Percentiles rank a stretch among this genome's conserved stretches.
Conservation (phyloP, 257 asterid species). For the Eustoma russellianum region DNA sequence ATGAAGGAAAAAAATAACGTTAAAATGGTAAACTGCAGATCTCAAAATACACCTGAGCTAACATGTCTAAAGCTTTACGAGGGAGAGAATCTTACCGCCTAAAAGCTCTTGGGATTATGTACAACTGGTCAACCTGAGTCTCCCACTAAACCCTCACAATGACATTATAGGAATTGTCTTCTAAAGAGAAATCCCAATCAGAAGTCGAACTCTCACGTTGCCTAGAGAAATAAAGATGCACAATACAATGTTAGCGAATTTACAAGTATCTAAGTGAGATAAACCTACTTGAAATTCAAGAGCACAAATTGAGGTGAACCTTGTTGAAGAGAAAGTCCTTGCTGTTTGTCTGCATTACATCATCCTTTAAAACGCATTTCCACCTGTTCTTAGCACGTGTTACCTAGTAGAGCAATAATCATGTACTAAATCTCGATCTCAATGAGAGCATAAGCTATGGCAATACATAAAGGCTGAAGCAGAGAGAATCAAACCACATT, state of each 20-base stretch:
- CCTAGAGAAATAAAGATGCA: conserved; percentile 29
- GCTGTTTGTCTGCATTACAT: conserved; percentile 91
- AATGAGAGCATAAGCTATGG: background rate
- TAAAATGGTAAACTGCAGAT: background rate
- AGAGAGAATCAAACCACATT: too few relatives aligned
- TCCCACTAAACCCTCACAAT: conserved; percentile 15
- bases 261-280: background rate
- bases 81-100: background rate
- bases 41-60: conserved; percentile 5
- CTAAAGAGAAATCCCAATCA: conserved; percentile 21
- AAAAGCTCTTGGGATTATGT: conserved; percentile 21
- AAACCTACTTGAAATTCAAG: background rate
- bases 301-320: conserved; percentile 14
- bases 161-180: conserved; percentile 4
- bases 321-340: conserved; percentile 77
- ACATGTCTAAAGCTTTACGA: conserved; percentile 5
- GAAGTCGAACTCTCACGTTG: conserved; percentile 82
- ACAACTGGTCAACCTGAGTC: conserved; percentile 27
- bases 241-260: background rate
- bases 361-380: conserved; percentile 92
- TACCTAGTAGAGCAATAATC: conserved; percentile 36
- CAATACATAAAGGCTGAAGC: background rate
- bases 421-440: background rate
- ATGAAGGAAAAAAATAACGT: too few relatives aligned
- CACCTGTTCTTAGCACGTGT: conserved; percentile 98